Percentiles rank a stretch among this genome's conserved stretches.
Conservation (phyloP, 129 eudicot genomes). For the Flaveria trinervia region DNA sequence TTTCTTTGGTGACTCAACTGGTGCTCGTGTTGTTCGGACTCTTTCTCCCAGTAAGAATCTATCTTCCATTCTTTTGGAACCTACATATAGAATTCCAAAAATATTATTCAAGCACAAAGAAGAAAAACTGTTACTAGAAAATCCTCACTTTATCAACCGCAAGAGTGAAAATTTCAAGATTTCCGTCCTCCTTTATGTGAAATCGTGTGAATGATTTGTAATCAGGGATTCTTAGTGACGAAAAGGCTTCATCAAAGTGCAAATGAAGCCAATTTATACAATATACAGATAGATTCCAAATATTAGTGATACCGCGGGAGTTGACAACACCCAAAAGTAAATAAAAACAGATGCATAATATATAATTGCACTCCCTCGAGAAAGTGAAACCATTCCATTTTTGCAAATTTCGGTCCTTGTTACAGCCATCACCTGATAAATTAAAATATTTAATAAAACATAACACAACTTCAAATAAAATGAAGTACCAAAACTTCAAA, state of each 20-base stretch:
- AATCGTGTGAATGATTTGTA: slow-evolving; percentile 94
- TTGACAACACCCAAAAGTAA: slow-evolving; percentile 91
- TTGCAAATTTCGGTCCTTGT: slow-evolving; percentile 86
- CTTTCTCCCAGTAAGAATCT: slow-evolving; percentile 88
- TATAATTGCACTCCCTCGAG: slow-evolving; percentile 79
- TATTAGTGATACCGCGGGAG: slow-evolving; percentile 85
- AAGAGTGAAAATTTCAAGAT: slow-evolving; percentile 89
- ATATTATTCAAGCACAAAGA: neutral
- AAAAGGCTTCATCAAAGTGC: slow-evolving; percentile 96
- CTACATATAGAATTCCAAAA: slow-evolving; percentile 38
- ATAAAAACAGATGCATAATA: slow-evolving; percentile 89
- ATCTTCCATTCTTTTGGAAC: slow-evolving; percentile 96
- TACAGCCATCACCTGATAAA: slow-evolving; percentile 85
- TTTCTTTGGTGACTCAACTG: slow-evolving; percentile 53
- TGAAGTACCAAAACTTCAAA: neutral
- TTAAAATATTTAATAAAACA: neutral
- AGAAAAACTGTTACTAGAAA: neutral
- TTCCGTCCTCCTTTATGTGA: slow-evolving; percentile 64
- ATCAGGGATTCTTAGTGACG: slow-evolving; percentile 90
- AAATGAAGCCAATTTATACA: slow-evolving; percentile 94
- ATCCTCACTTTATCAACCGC: slow-evolving; percentile 84
- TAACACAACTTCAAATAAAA: neutral
- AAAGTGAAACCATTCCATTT: slow-evolving; percentile 72
- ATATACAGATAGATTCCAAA: slow-evolving; percentile 93
- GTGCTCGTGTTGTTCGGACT: slow-evolving; percentile 44